Percentiles rank a stretch among this genome's conserved stretches.
phyloP scores from a whole-genome alignment of 129 eudicot genomes.

The Chrysanthemum seticuspe region DNA sequence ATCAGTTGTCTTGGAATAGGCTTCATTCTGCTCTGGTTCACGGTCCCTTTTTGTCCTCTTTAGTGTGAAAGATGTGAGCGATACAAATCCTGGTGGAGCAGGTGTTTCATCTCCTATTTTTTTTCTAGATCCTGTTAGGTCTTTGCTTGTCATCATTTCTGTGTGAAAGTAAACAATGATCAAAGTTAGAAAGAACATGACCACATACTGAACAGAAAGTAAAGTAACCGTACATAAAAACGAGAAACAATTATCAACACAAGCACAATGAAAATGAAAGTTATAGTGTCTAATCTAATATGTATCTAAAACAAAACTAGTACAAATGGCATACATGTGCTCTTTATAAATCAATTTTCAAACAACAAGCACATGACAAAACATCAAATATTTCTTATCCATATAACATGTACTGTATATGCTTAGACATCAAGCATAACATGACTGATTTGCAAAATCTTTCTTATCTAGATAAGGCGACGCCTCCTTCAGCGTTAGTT shows the following conservation, averaged over 20 bases:
- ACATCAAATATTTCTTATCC: too few relatives aligned
- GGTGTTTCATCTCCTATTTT: slow-evolving; percentile 27
- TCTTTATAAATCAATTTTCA: neutral
- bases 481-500: too few relatives aligned
- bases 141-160: slow-evolving; percentile 40
- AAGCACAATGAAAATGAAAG: neutral
- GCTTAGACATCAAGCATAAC: too few relatives aligned
- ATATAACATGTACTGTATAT: too few relatives aligned
- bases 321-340: neutral
- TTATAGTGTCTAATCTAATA: neutral
- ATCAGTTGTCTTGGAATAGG: slow-evolving; percentile 26
- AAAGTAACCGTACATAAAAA: neutral
- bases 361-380: too few relatives aligned
- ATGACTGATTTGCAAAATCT: too few relatives aligned
- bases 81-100: slow-evolving; percentile 65
- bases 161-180: slow-evolving; percentile 19
- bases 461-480: too few relatives aligned
- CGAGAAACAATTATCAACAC: neutral
- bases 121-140: neutral
- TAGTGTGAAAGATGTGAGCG: slow-evolving; percentile 59
- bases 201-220: neutral
- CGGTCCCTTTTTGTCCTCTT: slow-evolving; percentile 36
- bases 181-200: slow-evolving; percentile 7
- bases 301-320: neutral
- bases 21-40: slow-evolving; percentile 30